Conservation (phyloP, 257 asterid species). For the Penstemon barbatus region DNA sequence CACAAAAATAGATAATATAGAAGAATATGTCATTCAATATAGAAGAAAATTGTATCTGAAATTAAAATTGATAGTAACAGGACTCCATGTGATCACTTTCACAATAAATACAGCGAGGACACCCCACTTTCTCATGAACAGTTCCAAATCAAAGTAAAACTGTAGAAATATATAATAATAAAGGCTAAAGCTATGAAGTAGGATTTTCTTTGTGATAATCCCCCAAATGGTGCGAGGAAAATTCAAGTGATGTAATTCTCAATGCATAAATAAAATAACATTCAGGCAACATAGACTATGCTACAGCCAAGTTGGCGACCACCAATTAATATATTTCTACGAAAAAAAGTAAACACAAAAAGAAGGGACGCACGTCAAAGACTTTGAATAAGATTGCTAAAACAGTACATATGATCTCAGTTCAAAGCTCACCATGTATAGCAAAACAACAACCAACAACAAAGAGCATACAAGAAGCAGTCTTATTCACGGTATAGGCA, state of each 20-base stretch:
- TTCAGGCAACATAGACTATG: background rate
- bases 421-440: slow-evolving; percentile 4
- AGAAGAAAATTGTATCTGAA: background rate
- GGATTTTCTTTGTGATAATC: background rate
- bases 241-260: background rate
- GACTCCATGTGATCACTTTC: background rate
- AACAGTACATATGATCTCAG: background rate
- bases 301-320: background rate
- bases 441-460: slow-evolving; percentile 1
- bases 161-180: background rate
- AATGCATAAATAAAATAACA: background rate
- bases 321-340: background rate
- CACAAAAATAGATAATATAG: too few species aligned
- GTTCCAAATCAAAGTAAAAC: background rate
- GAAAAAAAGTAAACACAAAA: background rate
- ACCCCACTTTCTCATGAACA: background rate
- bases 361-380: background rate
- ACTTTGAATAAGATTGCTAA: background rate
- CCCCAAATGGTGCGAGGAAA: background rate
- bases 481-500: background rate
- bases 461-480: slow-evolving; percentile 7
- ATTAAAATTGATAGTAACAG: background rate
- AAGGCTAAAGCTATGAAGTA: background rate
- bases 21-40: background rate
- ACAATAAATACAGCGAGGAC: background rate